Percentiles rank a stretch among this genome's conserved stretches.
phyloP scores from a whole-genome alignment of 139 green algal genomes.

The Chlamydomonas sp. region DNA sequence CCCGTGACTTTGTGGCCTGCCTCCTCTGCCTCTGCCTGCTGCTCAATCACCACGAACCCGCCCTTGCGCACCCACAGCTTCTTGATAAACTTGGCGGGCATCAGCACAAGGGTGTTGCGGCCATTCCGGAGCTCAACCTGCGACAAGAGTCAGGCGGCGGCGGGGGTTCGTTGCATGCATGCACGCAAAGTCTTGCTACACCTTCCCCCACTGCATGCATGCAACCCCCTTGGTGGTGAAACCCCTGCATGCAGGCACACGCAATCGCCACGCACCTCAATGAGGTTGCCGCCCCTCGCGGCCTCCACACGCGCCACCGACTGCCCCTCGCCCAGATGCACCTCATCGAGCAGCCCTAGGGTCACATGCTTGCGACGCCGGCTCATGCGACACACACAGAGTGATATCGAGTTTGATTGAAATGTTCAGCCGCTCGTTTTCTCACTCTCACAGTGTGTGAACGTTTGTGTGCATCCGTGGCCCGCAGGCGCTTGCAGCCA shows the following conservation, averaged over 20 bases:
- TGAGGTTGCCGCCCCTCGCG: not conserved
- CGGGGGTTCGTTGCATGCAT: not conserved
- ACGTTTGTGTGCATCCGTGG: too few species aligned
- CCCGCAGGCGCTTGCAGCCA: too few species aligned
- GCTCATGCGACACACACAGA: too few species aligned
- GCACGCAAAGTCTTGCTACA: not conserved
- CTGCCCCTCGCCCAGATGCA: not conserved
- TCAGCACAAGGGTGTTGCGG: slow-evolving; percentile 42
- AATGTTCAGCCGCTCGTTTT: too few species aligned
- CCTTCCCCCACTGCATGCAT: not conserved
- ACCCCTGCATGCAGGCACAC: not conserved
- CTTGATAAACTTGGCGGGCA: slow-evolving; percentile 70
- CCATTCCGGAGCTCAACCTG: slow-evolving; percentile 65
- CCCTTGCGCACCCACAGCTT: slow-evolving; percentile 70
- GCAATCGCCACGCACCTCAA: slow-evolving; percentile 1
- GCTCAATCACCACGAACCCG: slow-evolving; percentile 54
- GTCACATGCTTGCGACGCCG: slow-evolving; percentile 6
- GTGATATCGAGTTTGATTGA: too few species aligned
- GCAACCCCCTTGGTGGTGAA: not conserved
- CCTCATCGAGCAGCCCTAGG: not conserved
- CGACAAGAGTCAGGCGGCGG: not conserved
- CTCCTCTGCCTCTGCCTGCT: slow-evolving; percentile 7
- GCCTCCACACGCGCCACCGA: not conserved
- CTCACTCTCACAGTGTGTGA: too few species aligned
- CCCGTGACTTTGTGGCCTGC: slow-evolving; percentile 41